Conservation (phyloP, 139 green algal species). For the Mesotaenium endlicherianum region DNA sequence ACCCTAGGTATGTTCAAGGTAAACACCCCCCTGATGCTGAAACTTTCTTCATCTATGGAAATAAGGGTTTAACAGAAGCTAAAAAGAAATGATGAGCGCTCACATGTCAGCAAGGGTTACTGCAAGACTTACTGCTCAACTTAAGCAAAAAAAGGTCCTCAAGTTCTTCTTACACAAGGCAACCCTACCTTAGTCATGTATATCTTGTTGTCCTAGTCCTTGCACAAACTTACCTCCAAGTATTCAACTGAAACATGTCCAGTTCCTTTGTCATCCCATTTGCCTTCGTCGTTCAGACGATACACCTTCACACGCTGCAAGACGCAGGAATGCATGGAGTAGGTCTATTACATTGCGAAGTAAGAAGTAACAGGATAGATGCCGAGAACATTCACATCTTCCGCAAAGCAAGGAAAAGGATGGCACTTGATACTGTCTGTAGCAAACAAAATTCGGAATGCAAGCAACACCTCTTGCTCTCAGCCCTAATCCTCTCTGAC, state of each 20-base stretch:
- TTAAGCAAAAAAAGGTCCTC: background rate
- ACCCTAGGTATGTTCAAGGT: too few species aligned
- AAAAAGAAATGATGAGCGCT: background rate
- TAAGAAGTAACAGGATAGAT: too few species aligned
- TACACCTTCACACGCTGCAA: conserved; percentile 90
- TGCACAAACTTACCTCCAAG: conserved; percentile 68
- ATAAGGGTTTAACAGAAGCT: background rate
- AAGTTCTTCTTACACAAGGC: too few species aligned
- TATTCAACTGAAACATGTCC: conserved; percentile 83
- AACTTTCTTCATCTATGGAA: background rate
- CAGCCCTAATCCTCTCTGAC: too few species aligned
- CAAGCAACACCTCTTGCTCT: too few species aligned
- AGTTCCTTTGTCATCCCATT: conserved; percentile 95
- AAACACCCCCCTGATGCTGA: background rate
- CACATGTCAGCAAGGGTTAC: background rate
- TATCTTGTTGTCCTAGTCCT: background rate
- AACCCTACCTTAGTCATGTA: too few species aligned
- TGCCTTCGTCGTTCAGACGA: conserved; percentile 75
- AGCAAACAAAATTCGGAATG: too few species aligned
- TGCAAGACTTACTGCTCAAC: background rate
- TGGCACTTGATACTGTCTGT: too few species aligned
- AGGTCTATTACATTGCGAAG: too few species aligned
- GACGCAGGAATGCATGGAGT: too few species aligned
- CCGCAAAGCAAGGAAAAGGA: too few species aligned
- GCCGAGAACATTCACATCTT: too few species aligned